Evolutionary conservation across 1,284 basidiomycete genomes (phyloP), one percentile per base, ranked within the genome.

Genomic region (Cutaneotrichosporon sp.): DNA sequence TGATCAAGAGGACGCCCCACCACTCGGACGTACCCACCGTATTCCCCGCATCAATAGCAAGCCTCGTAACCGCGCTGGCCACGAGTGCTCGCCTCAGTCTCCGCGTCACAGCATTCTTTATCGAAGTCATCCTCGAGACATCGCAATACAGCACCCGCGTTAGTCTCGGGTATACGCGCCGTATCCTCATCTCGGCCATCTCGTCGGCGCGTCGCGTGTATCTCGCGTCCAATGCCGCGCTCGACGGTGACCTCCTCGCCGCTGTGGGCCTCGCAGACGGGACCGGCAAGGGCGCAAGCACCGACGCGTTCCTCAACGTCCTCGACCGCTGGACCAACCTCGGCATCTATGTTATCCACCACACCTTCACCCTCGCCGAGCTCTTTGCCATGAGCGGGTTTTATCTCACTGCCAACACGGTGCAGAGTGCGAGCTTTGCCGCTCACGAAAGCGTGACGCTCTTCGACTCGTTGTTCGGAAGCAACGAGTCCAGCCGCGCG

Each of bases 301-400:
- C 57, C 3, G 71, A 73, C 31, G 61, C 63, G 22, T 78, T 77
- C 61, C 59, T 78, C 20, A 62, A 71, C 43, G 63, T 79, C 3
- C 67, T 79, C 32, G 77, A 79, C 62, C 70, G 73, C 46, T 79
- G 78, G 60, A 79, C 79, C n/a, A 77, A 78, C 48, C 65, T 79
- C 2, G 79, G 78, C n/a, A 75, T 79, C 55, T 79, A 79, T 55
- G 51, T 79, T 46, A 74, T 76, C 16, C 77, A 79, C 52, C 77
- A 79, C 60, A 74, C 75, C 2, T 78, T 79, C 59, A 78, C 78
- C 11, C 66, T 80, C 38, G 76, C 76, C 19, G 79, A 80, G 56
- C 72, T 80, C 25, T 79, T 80, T 56, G 64, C 78, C 39, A 77
- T 79, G 75, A 74, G 76, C 25, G 74, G 76, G 5, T 77, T 80